Base-by-base conservation (phyloP, 495 filamentous ascomycete genomes). In the Lindgomyces ingoldianus region DNA sequence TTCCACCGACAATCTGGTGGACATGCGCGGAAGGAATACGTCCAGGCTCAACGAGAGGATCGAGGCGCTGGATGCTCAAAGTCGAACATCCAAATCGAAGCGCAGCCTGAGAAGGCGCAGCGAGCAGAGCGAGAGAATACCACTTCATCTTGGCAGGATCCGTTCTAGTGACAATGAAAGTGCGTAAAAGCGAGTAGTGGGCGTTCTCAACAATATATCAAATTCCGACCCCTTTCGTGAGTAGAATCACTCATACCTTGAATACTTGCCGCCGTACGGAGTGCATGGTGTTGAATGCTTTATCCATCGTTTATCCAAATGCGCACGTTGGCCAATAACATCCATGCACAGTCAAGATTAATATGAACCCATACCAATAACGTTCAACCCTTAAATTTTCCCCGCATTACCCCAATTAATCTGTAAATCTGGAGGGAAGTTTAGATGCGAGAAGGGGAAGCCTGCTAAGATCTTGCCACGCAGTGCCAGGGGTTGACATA, bases 21-120 rank as follows among this genome's bases (percentile, higher is more conserved):
- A 81, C 70, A 59, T 81, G 79, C 10, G 79, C 64, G 18, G 77
- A 79, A 4, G 77, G 76, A n/a, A 64, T 67, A 33, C 60, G 56
- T 25, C 73, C 76, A 16, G 76, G 75, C 50, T 78, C 74, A 54
- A 79, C 80, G 33, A 78, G 60, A n/a, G 78, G 77, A 58, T 78
- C 78, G 29, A 81, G 65, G 14, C 79, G 76, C 59, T 81, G 79
- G 53, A 81, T 69, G 26, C 74, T 76, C 45, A 81, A 69, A 2
- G 73, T 77, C 21, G 78, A 76, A 65, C 79, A 81, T 57, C 76
- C 78, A 58, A 81, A 81, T 41, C 78, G 77, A 67, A 78, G 73
- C 16, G 73, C 75, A 27, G 79, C 79, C 36, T 78, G 72, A 26
- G 73, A 72, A 9, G 74, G 70, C 69, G 72, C 77, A 64, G 73